Evolutionary conservation across 352 stramenopile genomes (phyloP).

Genomic region (Salisapilia sapeloensis): DNA sequence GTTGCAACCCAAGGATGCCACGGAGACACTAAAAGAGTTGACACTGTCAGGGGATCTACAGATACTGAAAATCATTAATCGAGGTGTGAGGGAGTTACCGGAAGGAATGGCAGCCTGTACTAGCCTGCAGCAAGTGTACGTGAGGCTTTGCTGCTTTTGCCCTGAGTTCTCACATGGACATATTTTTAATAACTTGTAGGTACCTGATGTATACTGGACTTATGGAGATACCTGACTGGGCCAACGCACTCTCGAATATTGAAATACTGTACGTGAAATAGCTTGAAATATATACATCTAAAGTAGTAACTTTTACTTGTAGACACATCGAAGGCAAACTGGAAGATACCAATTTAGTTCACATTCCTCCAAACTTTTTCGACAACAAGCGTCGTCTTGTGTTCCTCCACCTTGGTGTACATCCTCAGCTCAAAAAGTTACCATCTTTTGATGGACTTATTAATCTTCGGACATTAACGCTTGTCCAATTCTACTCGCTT

Average conservation of each 20-base stretch:
- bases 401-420: constrained; percentile 14
- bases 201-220: constrained; percentile 22
- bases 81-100: constrained; percentile 8
- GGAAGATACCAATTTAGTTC: constrained; percentile 3
- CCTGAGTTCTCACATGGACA: no score
- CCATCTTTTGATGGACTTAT: constrained; percentile 12
- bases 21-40: constrained; percentile 10
- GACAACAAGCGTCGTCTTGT: constrained; percentile 13
- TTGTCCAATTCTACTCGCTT: constrained; percentile 12
- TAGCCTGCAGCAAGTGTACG: constrained; percentile 13
- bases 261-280: constrained; percentile 14
- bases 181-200: no score
- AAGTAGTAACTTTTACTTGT: no score
- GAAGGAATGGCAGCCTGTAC: constrained; percentile 10
- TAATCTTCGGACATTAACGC: constrained; percentile 17
- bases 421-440: constrained; percentile 6
- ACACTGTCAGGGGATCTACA: constrained; percentile 9
- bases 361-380: constrained; percentile 15
- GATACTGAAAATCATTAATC: constrained; percentile 17
- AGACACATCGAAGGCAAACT: constrained; percentile 22
- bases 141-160: neutral
- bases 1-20: constrained; percentile 10
- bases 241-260: constrained; percentile 11
- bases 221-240: constrained; percentile 11
- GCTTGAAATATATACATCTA: no score